Evolutionary conservation across 2,329 filamentous ascomycete species (phyloP).

Genomic region (Xylaria sp.): DNA sequence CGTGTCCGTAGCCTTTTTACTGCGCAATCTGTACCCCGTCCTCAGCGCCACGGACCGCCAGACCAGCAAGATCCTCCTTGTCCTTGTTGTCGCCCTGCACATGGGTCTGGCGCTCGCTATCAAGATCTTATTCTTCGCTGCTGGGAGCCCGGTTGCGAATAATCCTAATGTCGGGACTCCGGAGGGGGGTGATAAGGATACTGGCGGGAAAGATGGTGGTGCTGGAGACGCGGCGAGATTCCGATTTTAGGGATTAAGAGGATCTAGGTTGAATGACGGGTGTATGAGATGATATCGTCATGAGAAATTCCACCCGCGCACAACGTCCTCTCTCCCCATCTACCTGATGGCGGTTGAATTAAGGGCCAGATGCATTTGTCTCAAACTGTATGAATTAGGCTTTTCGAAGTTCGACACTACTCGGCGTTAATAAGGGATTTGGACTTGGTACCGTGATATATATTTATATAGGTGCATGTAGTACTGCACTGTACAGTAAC

Average conservation of each 20-base stretch:
- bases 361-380: not conserved
- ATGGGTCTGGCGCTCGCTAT: slow-evolving; percentile 91
- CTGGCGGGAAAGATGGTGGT: slow-evolving; percentile 29
- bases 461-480: no score
- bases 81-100: slow-evolving; percentile 84
- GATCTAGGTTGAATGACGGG: not conserved
- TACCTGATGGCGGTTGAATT: no score
- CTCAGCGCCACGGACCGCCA: slow-evolving; percentile 91
- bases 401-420: slow-evolving; percentile 6
- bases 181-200: slow-evolving; percentile 25
- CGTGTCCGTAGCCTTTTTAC: slow-evolving; percentile 79
- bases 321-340: no score
- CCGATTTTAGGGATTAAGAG: slow-evolving; percentile 25
- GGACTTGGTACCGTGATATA: slow-evolving; percentile 20
- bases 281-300: not conserved
- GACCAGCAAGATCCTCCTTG: slow-evolving; percentile 84
- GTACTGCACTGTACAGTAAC: slow-evolving; percentile 29
- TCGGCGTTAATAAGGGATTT: slow-evolving; percentile 8
- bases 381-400: slow-evolving; percentile 7
- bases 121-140: slow-evolving; percentile 95
- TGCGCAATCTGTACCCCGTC: slow-evolving; percentile 88
- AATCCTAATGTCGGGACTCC: slow-evolving; percentile 21
- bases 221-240: slow-evolving; percentile 25
- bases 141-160: slow-evolving; percentile 65
- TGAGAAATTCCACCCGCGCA: not conserved